These are phyloP conservation scores for Pugionium cornutum DNA, from an alignment of 345 rosid genomes.

Conservation along the genomic window DNA sequence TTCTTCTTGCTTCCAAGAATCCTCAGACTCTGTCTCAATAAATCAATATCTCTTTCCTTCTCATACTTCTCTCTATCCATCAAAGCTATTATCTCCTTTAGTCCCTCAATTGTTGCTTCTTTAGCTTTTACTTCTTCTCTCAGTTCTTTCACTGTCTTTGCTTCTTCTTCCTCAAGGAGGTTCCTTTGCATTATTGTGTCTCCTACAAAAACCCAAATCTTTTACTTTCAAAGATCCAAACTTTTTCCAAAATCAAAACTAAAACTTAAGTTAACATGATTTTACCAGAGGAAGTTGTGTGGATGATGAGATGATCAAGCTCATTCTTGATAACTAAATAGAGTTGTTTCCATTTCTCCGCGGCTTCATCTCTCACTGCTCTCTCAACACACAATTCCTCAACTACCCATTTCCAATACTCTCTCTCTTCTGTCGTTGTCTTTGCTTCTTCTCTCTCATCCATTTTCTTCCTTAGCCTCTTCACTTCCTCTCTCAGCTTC, in stretches of 20 bases:
- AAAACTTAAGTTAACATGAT: background rate
- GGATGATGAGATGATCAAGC: conserved; percentile 79
- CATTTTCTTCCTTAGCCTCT: conserved; percentile 50
- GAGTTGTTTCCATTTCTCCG: conserved; percentile 84
- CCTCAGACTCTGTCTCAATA: conserved; percentile 68
- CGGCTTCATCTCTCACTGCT: conserved; percentile 66
- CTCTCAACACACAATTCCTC: conserved; percentile 73
- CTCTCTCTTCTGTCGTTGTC: conserved; percentile 37
- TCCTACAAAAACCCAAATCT: conserved; percentile 34
- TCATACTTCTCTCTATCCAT: conserved; percentile 53
- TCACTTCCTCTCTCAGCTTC: conserved; percentile 53
- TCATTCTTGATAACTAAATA: conserved; percentile 80
- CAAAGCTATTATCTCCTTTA: conserved; percentile 45
- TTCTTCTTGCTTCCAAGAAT: conserved; percentile 51
- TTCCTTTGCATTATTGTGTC: conserved; percentile 47
- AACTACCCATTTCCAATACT: conserved; percentile 46
- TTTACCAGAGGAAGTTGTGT: conserved; percentile 52
- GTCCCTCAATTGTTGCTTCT: conserved; percentile 50
- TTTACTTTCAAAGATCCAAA: conserved; percentile 12
- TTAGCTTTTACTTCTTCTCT: conserved; percentile 56
- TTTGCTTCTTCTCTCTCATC: conserved; percentile 53
- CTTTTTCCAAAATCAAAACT: background rate
- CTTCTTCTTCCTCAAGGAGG: conserved; percentile 46
- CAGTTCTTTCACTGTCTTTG: conserved; percentile 47
- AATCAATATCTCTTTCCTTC: conserved; percentile 61